Conservation (phyloP, 2,329 filamentous ascomycete genomes). For the Diaporthe sp. region DNA sequence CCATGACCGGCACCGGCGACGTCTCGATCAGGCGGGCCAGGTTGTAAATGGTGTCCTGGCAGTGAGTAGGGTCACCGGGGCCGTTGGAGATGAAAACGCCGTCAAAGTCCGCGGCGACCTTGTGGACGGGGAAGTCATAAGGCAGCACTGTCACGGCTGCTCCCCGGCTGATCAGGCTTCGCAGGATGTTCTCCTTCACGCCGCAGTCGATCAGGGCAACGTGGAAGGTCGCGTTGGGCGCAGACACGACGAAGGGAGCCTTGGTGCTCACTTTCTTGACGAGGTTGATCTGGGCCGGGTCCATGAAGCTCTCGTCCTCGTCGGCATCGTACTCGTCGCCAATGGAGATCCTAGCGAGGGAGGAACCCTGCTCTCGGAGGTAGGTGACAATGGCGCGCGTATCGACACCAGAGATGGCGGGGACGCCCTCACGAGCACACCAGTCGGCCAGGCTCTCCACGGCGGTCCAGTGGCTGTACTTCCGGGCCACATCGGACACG, state of each 20-base stretch:
- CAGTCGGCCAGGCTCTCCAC: slow-evolving; percentile 93
- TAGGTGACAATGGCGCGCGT: slow-evolving; percentile 97
- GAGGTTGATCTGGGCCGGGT: slow-evolving; percentile 96
- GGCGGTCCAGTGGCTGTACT: slow-evolving; percentile 99
- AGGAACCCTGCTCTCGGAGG: slow-evolving; percentile 96
- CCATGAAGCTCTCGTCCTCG: slow-evolving; percentile 95
- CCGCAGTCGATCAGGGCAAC: slow-evolving; percentile 97
- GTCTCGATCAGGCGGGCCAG: slow-evolving; percentile 91
- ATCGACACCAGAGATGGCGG: slow-evolving; percentile 96
- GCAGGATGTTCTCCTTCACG: slow-evolving; percentile 99
- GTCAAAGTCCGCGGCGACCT: slow-evolving; percentile 97
- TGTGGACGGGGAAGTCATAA: slow-evolving; percentile 97
- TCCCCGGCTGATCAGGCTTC: slow-evolving; percentile 91
- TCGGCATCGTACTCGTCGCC: slow-evolving; percentile 99
- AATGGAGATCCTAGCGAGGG: slow-evolving; percentile 92
- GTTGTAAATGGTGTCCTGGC: slow-evolving; percentile 94
- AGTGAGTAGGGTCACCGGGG: slow-evolving; percentile 97
- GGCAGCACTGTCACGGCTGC: slow-evolving; percentile 95
- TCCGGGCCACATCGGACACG: slow-evolving; percentile 91
- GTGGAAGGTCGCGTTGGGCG: slow-evolving; percentile 86
- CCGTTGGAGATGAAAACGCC: slow-evolving; percentile 99
- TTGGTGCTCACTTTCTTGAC: slow-evolving; percentile 98
- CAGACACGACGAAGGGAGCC: slow-evolving; percentile 94
- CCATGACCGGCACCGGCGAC: slow-evolving; percentile 93
- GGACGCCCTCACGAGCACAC: slow-evolving; percentile 96